Percentiles rank a stretch among this genome's conserved stretches.
Conservation (phyloP, 352 stramenopile species). For the Globisporangium irregulare region DNA sequence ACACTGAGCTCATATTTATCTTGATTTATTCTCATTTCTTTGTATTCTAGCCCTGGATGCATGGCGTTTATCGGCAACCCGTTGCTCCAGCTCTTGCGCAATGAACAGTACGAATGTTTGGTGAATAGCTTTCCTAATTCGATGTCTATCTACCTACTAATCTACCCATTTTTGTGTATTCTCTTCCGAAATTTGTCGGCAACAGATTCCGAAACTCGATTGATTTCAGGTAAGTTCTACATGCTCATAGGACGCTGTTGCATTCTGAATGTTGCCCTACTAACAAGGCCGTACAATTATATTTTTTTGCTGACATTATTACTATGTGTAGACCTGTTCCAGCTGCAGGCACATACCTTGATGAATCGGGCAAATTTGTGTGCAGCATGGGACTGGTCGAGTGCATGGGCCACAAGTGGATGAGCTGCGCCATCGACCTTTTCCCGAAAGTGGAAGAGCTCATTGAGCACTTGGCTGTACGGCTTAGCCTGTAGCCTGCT, state of each 20-base stretch:
- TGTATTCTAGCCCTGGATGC: conserved; percentile 48
- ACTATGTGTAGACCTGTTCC: conserved; percentile 37
- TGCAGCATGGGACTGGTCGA: conserved; percentile 68
- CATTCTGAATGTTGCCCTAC: background rate
- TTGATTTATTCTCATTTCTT: background rate
- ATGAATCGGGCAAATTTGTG: conserved; percentile 58
- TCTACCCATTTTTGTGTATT: background rate
- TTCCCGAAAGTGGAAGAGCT: conserved; percentile 59
- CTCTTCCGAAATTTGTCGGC: too few species aligned
- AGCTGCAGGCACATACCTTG: conserved; percentile 59
- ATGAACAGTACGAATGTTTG: conserved; percentile 43
- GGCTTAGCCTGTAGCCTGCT: background rate
- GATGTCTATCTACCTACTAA: background rate
- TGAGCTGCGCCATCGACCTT: conserved; percentile 71
- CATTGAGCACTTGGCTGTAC: conserved; percentile 59
- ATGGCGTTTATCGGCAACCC: conserved; percentile 69
- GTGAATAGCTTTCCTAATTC: background rate
- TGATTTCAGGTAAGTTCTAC: conserved; percentile 37
- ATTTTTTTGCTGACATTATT: background rate
- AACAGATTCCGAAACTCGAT: conserved; percentile 71
- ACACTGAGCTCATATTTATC: conserved; percentile 3
- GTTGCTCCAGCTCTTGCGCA: conserved; percentile 54
- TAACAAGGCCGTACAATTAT: background rate
- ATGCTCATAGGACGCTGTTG: background rate
- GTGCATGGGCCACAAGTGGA: conserved; percentile 75